phyloP scores from a whole-genome alignment of 176 grass and related monocot genomes.

The Pontederia crassipes region DNA sequence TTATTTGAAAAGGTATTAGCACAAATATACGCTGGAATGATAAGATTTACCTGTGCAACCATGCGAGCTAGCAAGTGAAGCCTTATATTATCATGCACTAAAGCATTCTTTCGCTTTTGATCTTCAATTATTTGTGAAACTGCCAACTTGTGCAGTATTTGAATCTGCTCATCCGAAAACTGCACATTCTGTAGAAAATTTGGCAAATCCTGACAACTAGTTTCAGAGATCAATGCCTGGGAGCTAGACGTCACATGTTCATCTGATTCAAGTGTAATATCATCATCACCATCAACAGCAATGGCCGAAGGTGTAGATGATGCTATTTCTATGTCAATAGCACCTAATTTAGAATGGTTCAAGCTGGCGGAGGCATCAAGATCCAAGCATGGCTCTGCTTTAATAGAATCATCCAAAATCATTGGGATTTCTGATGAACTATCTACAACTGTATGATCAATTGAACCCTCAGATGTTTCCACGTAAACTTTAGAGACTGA shows the following conservation, averaged over 20 bases:
- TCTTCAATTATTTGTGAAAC: constrained; percentile 60
- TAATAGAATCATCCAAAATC: constrained; percentile 21
- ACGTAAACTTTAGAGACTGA: constrained; percentile 9
- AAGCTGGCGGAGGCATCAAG: constrained; percentile 11
- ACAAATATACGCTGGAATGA: constrained; percentile 11
- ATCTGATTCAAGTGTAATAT: constrained; percentile 44
- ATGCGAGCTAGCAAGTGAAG: constrained; percentile 81
- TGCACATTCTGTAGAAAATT: constrained; percentile 56
- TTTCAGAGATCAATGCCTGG: constrained; percentile 28
- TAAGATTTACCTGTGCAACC: constrained; percentile 61
- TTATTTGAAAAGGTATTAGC: neutral
- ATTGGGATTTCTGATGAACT: constrained; percentile 27
- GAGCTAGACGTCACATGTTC: constrained; percentile 32
- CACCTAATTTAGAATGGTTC: constrained; percentile 18
- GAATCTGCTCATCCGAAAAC: constrained; percentile 54
- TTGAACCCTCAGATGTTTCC: neutral
- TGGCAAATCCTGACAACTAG: constrained; percentile 59
- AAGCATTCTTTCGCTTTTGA: constrained; percentile 39
- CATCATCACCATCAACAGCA: constrained; percentile 38
- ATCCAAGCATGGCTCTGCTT: constrained; percentile 26
- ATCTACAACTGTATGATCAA: constrained; percentile 9
- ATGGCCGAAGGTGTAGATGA: constrained; percentile 46
- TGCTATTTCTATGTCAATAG: constrained; percentile 29
- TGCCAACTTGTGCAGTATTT: constrained; percentile 35
- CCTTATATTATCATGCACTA: constrained; percentile 21